phyloP scores from a whole-genome alignment of 805 yeast genomes.

The Spathaspora hagerdaliae region DNA sequence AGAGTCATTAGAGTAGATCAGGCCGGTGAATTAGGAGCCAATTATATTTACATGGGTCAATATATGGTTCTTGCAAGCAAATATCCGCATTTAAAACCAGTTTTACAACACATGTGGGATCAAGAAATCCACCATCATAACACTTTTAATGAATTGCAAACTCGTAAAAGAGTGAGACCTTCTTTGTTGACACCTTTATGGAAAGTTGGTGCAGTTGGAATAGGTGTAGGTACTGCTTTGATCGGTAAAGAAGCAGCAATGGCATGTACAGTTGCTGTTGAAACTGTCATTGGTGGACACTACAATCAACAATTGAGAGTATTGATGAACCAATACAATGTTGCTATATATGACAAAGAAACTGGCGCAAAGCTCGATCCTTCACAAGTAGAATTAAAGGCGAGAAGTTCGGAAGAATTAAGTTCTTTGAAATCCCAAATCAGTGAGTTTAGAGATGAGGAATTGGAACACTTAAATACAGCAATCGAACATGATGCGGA shows the following conservation, averaged over 20 bases:
- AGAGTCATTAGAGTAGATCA: constrained; percentile 88
- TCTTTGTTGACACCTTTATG: constrained; percentile 88
- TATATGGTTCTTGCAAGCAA: constrained; percentile 66
- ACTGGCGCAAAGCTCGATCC: constrained; percentile 25
- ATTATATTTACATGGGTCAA: constrained; percentile 90
- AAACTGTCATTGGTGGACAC: constrained; percentile 95
- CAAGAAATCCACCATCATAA: constrained; percentile 90
- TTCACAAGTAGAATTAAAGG: constrained; percentile 19
- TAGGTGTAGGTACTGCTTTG: constrained; percentile 85
- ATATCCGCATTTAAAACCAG: constrained; percentile 71
- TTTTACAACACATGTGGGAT: constrained; percentile 95
- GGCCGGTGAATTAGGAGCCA: constrained; percentile 97
- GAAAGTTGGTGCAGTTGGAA: constrained; percentile 83
- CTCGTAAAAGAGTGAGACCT: constrained; percentile 80
- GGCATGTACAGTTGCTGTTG: constrained; percentile 99
- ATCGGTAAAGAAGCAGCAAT: constrained; percentile 94
- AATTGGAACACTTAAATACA: constrained; percentile 89
- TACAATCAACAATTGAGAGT: constrained; percentile 86
- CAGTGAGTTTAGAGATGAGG: constrained; percentile 84
- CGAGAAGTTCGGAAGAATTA: constrained; percentile 51
- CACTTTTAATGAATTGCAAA: constrained; percentile 77
- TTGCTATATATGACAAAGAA: constrained; percentile 33
- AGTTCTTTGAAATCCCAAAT: constrained; percentile 56
- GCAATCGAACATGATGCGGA: constrained; percentile 92
- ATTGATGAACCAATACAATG: constrained; percentile 61